Evolutionary conservation across 768 basidiomycete species (phyloP).

Genomic region (Inosperma sp.): DNA sequence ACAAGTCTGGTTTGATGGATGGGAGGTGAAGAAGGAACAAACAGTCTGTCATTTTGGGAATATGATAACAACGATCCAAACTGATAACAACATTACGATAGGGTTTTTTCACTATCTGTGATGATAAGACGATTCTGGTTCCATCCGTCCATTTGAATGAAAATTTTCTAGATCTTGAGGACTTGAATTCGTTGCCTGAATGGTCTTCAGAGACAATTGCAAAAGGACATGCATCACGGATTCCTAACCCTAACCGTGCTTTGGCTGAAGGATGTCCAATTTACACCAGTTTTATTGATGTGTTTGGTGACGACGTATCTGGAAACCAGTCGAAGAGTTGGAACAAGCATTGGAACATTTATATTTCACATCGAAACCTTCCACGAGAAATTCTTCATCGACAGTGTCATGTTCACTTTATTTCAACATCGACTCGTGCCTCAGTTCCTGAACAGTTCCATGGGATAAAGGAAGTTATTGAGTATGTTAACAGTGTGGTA

Average conservation of each 20-base stretch:
- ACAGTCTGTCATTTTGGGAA: neutral
- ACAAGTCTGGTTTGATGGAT: slow-evolving; percentile 13
- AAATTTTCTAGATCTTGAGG: slow-evolving; percentile 16
- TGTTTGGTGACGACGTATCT: slow-evolving; percentile 41
- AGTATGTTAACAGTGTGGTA: slow-evolving; percentile 21
- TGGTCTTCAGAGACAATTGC: slow-evolving; percentile 18
- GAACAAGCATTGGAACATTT: slow-evolving; percentile 44
- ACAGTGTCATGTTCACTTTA: slow-evolving; percentile 35
- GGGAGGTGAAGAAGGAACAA: slow-evolving; percentile 10
- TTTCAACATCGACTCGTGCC: slow-evolving; percentile 37
- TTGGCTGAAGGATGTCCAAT: slow-evolving; percentile 29
- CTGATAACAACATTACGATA: neutral
- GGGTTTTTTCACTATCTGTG: slow-evolving; percentile 13
- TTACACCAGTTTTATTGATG: slow-evolving; percentile 29
- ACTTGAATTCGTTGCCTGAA: slow-evolving; percentile 8
- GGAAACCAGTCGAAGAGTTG: slow-evolving; percentile 42
- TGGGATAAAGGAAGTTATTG: slow-evolving; percentile 28
- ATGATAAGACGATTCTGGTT: slow-evolving; percentile 13
- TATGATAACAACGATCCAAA: neutral
- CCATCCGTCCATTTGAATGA: slow-evolving; percentile 6
- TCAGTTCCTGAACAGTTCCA: slow-evolving; percentile 35
- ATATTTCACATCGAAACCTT: slow-evolving; percentile 34
- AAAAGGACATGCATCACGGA: slow-evolving; percentile 20
- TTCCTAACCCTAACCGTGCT: slow-evolving; percentile 32
- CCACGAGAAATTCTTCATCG: slow-evolving; percentile 33